Base-by-base conservation (phyloP, 2,329 filamentous ascomycete species). In the Claviceps sorghi region DNA sequence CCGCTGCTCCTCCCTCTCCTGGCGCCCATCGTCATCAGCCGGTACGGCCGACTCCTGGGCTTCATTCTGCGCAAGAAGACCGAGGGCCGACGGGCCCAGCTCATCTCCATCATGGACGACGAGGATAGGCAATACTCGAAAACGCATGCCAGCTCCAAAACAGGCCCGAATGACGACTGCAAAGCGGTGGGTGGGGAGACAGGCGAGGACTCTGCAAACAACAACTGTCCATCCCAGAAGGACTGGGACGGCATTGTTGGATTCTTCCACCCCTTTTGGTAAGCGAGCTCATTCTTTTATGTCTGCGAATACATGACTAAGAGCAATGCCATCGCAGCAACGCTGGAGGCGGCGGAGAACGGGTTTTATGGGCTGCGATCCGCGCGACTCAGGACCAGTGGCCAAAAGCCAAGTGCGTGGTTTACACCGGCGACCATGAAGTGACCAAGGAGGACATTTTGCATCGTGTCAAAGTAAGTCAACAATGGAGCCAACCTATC, bases 221-320 rank as follows among this genome's bases (percentile, higher is more conserved):
- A 68, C 15, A 32, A 47, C 29, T 47, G 26, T 52, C 68, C 65
- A 11, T 72, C 76, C 1, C 58, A 61, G 54, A 72, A 77, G 58
- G 76, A 84, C 46, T 96, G 87, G 86, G 75, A 83, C 56, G 90
- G 90, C 34, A 82, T 96, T 51, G 80, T 97, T 56, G 93, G 88
- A 47, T 97, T 98, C 76, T 95, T 98, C 65, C 93, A 98, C 67
- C 93, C 93, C 1, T 98, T 96, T 67, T 97, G 93, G 87, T 91
- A 73, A 57, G 77, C 63, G 36, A 7, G 32, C 53, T 54, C 26
- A 50, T 46, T 9, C 41, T 48, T 34, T 29, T 11, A 49, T 19
- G 21, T 29, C 9, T 43, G 36, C 11, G 9, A 26, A 40, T 11
- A 8, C 2, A 19, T 32, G 6, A 26, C 32, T 41, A 44, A 29